A percentile compares a stretch with the other conserved stretches of the same genome.
These are phyloP conservation scores for Metschnikowia lochheadii DNA, from an alignment of 805 yeast species.

Conservation along the genomic window DNA sequence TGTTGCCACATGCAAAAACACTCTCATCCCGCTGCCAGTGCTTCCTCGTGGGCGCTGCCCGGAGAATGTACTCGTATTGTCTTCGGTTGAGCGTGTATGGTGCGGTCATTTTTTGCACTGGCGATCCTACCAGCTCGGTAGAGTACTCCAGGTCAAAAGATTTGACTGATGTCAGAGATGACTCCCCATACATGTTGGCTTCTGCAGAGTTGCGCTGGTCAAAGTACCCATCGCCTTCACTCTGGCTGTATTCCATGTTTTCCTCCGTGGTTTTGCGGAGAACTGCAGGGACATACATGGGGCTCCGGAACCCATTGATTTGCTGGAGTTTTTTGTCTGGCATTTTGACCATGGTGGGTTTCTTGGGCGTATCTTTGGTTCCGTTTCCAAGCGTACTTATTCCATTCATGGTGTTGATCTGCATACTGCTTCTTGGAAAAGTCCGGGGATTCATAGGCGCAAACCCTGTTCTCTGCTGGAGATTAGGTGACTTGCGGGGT, in stretches of 20 bases:
- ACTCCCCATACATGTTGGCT: background rate
- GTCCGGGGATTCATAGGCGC: background rate
- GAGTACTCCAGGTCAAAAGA: slow-evolving; percentile 33
- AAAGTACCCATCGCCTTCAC: slow-evolving; percentile 2
- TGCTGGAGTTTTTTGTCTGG: slow-evolving; percentile 49
- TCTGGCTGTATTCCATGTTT: slow-evolving; percentile 7
- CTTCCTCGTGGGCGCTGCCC: slow-evolving; percentile 48
- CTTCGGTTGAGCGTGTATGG: slow-evolving; percentile 15
- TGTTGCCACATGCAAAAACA: slow-evolving; percentile 56
- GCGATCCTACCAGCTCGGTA: slow-evolving; percentile 21
- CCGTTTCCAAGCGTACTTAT: background rate
- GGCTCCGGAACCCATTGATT: slow-evolving; percentile 76
- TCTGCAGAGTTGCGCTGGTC: background rate
- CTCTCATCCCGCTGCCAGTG: slow-evolving; percentile 77
- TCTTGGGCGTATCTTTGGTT: background rate
- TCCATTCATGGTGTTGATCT: background rate
- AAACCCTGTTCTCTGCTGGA: background rate
- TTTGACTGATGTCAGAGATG: slow-evolving; percentile 24
- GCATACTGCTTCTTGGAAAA: background rate
- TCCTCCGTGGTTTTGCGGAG: slow-evolving; percentile 42
- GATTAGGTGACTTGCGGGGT: background rate
- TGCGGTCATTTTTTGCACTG: slow-evolving; percentile 9
- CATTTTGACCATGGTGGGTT: background rate
- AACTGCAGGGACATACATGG: slow-evolving; percentile 89
- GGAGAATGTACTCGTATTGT: slow-evolving; percentile 26